These are phyloP conservation scores for Coemansia sp. DNA, from an alignment of 192 early-diverging fungal genomes.

Conservation along the genomic window DNA sequence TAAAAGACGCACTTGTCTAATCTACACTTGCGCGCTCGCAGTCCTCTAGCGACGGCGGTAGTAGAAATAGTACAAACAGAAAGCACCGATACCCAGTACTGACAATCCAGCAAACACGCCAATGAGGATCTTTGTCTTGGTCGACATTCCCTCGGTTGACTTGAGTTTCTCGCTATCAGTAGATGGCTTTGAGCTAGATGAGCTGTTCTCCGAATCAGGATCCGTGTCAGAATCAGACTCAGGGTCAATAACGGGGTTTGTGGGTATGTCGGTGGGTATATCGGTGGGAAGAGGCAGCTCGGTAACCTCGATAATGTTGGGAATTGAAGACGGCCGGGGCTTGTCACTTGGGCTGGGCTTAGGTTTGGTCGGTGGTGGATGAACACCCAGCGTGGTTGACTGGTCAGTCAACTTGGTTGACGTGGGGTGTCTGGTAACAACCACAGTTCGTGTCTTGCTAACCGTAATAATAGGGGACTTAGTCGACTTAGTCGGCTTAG, in stretches of 20 bases:
- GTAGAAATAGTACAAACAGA: slow-evolving; percentile 34
- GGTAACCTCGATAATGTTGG: slow-evolving; percentile 15
- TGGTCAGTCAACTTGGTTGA: background rate
- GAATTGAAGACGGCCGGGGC: background rate
- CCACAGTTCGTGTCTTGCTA: background rate
- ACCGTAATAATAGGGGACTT: slow-evolving; percentile 10
- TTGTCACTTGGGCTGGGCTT: background rate
- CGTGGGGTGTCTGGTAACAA: background rate
- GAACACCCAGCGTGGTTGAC: background rate
- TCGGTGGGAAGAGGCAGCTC: background rate
- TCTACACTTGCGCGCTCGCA: background rate
- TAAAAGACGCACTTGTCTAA: background rate
- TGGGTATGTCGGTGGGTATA: background rate
- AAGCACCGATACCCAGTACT: slow-evolving; percentile 22
- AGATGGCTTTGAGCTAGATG: slow-evolving; percentile 2
- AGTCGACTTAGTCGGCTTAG: background rate
- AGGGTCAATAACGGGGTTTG: background rate
- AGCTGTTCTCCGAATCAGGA: background rate
- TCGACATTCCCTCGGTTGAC: slow-evolving; percentile 24
- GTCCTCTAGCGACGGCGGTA: slow-evolving; percentile 5
- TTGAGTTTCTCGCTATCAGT: background rate
- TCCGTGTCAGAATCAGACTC: background rate
- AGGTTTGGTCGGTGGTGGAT: background rate
- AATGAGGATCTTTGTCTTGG: slow-evolving; percentile 29
- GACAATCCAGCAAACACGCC: slow-evolving; percentile 31